Evolutionary conservation across 768 basidiomycete genomes (phyloP), one percentile per base, ranked within the genome.

Genomic region (Tylopilus felleus): DNA sequence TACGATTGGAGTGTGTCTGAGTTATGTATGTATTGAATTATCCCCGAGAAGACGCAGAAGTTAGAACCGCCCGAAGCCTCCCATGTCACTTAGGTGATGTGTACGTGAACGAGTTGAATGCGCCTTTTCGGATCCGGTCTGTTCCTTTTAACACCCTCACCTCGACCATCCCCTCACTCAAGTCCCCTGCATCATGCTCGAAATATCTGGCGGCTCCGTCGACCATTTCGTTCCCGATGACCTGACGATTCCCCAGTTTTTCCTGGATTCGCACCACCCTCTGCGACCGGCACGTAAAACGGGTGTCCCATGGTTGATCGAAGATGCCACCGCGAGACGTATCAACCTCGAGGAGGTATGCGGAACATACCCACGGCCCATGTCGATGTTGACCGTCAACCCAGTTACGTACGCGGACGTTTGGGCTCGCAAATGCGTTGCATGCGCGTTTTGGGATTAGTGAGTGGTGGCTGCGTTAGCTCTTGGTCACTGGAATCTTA

Each of bases 181-280:
- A 22, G 16, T 25, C 23, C 10, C 16, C 3, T 9, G 8, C 9
- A 25, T 8, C 47, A 61, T 61, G 60, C 12, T 53, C 51, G 66
- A 72, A 51, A 64, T 70, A 58, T 56, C 58, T 23, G 61, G 64
- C n/a, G 65, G 58, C 8, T 51, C 58, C 38, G 51, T 69, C 13
- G 61, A 78, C 44, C 72, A 72, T 48, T 59, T 60, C 36, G 80
- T 85, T 49, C 85, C 85, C 16, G 84, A 87, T 60, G 66, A 86
- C 67, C 69, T 87, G 38, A 80, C 79, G 21, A 73, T 88, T 9
- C 80, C 85, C 8, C 86, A 88, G 66, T 88, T 88, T 64, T 74
- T 88, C 42, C 74, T 88, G 17, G 77, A 81, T 49, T 65, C 63
- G 22, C 64, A 70, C 22, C 72, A 78, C 40, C 68, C 74, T 8